Evolutionary conservation across 257 asterid species (phyloP).

Genomic region (Scutellaria baicalensis): DNA sequence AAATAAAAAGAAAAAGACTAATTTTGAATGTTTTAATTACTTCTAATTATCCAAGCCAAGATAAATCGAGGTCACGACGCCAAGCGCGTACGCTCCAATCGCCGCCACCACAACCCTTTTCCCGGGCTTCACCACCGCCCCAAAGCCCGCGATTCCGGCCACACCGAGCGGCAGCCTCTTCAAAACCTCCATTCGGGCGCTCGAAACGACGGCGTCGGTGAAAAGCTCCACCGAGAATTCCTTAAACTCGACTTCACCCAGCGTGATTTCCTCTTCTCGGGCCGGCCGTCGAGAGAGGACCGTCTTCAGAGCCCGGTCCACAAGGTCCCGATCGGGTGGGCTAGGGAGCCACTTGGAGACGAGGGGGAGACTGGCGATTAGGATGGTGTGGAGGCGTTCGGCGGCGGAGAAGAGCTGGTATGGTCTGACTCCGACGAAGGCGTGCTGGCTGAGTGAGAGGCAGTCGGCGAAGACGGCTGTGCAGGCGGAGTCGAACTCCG

Average conservation of each 20-base stretch:
- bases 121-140: constrained; percentile 46
- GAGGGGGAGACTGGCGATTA: constrained; percentile 36
- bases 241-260: constrained; percentile 45
- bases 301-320: constrained; percentile 45
- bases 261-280: constrained; percentile 20
- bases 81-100: constrained; percentile 78
- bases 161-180: constrained; percentile 59
- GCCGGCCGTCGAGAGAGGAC: constrained; percentile 25
- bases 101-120: constrained; percentile 50
- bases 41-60: constrained; percentile 27
- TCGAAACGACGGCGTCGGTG: constrained; percentile 40
- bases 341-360: constrained; percentile 55
- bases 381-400: constrained; percentile 54
- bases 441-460: constrained; percentile 59
- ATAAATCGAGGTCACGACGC: constrained; percentile 42
- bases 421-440: constrained; percentile 67
- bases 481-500: constrained; percentile 66
- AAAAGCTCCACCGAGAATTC: constrained; percentile 50
- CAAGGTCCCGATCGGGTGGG: constrained; percentile 54
- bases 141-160: constrained; percentile 64
- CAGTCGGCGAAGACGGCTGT: constrained; percentile 44
- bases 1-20: neutral
- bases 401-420: constrained; percentile 72
- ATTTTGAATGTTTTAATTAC: neutral
- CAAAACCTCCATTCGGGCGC: constrained; percentile 38